Evolutionary conservation across 164 flowering plant species (phyloP), one percentile per base, ranked within the genome.

Genomic region (Nymphaea thermarum): DNA sequence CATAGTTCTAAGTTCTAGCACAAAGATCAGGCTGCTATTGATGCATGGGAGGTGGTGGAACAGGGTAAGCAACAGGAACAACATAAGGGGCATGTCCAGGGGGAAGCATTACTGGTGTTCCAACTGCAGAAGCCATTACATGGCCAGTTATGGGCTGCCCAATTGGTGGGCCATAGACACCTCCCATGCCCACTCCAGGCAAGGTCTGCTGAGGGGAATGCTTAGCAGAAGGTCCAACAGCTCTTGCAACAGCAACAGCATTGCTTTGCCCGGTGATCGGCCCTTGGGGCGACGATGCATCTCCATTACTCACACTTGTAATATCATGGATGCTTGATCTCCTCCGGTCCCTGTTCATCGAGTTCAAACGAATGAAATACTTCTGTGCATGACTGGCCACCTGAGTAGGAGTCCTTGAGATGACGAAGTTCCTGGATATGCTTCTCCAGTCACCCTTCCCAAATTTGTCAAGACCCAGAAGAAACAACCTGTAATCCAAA

Each of bases 401-500:
- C 75, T 86, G 94, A 3, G 94, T 86, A 3, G 94, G 91, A 2
- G 90, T 88, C 66, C 91, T 84, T 2, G 95, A 79, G 4, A 85
- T 77, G 10, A 88, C 95, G 69, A 77, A 87, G 79, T 88, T 87
- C 25, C 91, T 77, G 4, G 95, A 87, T 42, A 88, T 88, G 82
- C 91, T 88, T 68, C 94, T 79, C 94, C 94, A 88, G 70, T 86
- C 94, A 0, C 94, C 94, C 77, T 88, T 88, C 3, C 95, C 95
- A 66, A 84, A 88, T 71, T 87, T 88, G 74, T 88, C 95, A 41
- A 87, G 76, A 5, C 95, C 95, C 3, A 88, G 79, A 71, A 88
- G 70, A 73, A 88, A 88, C 66, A 88, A 71, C 82, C 95, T 88
- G 82, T 2, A 66, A n/a, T 64, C 41, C 12, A 36, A 64, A 12